These are phyloP conservation scores for Ricinus communis DNA, from an alignment of 345 rosid species.

Conservation along the genomic window DNA sequence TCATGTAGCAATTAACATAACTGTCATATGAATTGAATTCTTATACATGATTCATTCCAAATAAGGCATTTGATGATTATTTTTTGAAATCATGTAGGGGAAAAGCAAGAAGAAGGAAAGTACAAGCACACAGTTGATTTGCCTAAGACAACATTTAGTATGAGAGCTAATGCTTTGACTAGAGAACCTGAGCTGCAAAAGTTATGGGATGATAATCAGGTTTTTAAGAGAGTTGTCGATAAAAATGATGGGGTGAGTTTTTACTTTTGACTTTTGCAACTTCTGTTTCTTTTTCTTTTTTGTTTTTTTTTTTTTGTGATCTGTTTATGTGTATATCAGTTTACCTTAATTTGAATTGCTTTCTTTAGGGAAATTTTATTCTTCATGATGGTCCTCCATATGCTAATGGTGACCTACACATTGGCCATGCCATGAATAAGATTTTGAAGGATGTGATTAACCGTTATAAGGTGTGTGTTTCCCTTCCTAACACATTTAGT, in stretches of 20 bases:
- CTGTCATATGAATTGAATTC: no score
- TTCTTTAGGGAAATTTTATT: conserved; percentile 71
- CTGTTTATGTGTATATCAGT: conserved; percentile 18
- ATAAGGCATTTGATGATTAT: not conserved
- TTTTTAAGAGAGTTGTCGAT: conserved; percentile 70
- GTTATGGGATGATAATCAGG: conserved; percentile 80
- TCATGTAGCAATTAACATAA: no score
- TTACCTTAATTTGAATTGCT: conserved; percentile 23
- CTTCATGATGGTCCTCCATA: conserved; percentile 99
- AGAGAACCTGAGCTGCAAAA: conserved; percentile 96
- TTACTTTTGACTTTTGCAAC: conserved; percentile 26
- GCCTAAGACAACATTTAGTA: conserved; percentile 80
- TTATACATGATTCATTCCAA: no score
- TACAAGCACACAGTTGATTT: conserved; percentile 90
- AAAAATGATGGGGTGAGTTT: conserved; percentile 65
- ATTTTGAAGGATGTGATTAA: conserved; percentile 93
- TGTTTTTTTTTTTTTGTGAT: no score
- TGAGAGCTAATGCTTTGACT: conserved; percentile 83
- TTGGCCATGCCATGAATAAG: conserved; percentile 97
- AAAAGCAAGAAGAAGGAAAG: conserved; percentile 80
- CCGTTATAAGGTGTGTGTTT: conserved; percentile 76
- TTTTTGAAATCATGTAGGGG: conserved; percentile 47
- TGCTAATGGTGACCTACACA: conserved; percentile 91
- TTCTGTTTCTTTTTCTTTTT: not conserved
- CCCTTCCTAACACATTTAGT: conserved; percentile 13